Percentiles rank a stretch among this genome's conserved stretches.
These are phyloP conservation scores for Pinus taeda DNA, from an alignment of 75 land plant species.

Conservation along the genomic window DNA sequence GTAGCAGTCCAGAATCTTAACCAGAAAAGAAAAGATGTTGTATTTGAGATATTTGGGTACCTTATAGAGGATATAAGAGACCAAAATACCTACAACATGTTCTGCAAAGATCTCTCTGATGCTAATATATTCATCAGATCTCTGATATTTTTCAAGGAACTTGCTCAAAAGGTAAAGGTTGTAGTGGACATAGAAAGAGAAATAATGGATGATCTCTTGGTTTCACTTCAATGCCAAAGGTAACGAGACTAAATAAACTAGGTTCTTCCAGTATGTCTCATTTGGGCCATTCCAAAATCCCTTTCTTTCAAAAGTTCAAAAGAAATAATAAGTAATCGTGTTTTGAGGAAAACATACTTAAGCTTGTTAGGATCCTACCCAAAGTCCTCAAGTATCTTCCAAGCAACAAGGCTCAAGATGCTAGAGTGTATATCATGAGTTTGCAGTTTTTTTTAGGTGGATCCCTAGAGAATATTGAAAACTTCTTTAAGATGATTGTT, in stretches of 20 bases:
- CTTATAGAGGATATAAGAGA: constrained; percentile 13
- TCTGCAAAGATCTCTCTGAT: constrained; percentile 47
- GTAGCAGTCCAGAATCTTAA: too few species aligned
- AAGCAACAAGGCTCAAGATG: too few species aligned
- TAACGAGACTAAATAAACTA: constrained; percentile 92
- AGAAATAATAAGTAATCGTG: constrained; percentile 38
- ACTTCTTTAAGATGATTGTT: too few species aligned
- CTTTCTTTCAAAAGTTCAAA: constrained; percentile 86
- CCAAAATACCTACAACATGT: constrained; percentile 53
- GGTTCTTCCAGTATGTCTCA: constrained; percentile 94
- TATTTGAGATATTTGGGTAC: too few species aligned
- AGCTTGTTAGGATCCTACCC: too few species aligned
- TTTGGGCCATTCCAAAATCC: constrained; percentile 88
- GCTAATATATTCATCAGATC: constrained; percentile 77
- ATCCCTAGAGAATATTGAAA: too few species aligned
- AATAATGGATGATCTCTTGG: constrained; percentile 80
- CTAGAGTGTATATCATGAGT: too few species aligned
- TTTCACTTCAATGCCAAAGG: constrained; percentile 17
- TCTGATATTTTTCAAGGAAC: constrained; percentile 91
- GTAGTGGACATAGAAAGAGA: constrained; percentile 34
- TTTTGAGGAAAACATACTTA: too few species aligned
- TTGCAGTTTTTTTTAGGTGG: too few species aligned
- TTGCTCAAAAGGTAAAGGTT: constrained; percentile 61
- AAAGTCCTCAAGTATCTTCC: too few species aligned
- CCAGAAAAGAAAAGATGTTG: too few species aligned